phyloP scores from a whole-genome alignment of 345 rosid species.

The Eucalyptus caleyi region DNA sequence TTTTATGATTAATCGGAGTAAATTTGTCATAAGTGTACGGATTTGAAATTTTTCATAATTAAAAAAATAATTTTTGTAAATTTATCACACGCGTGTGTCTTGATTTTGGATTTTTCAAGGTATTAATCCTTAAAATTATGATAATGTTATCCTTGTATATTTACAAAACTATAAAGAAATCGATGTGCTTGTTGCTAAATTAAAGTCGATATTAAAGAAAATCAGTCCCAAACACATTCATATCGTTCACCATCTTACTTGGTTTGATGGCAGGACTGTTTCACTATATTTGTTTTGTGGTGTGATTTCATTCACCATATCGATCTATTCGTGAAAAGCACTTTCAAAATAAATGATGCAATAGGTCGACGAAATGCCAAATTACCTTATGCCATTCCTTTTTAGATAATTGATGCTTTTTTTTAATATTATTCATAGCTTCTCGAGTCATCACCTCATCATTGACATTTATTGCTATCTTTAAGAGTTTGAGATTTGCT shows the following conservation, averaged over 20 bases:
- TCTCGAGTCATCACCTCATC: no score
- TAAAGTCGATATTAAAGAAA: no score
- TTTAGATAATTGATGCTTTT: no score
- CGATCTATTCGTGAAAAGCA: rapidly evolving
- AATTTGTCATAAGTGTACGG: rapidly evolving
- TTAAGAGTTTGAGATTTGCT: not conserved
- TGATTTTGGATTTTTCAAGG: rapidly evolving
- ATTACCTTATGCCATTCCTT: not conserved
- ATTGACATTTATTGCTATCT: no score
- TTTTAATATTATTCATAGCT: no score
- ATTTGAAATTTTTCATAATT: no score
- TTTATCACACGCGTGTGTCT: rapidly evolving
- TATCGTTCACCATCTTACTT: not conserved
- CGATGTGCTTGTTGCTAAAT: not conserved
- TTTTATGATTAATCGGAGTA: rapidly evolving
- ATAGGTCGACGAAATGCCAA: rapidly evolving
- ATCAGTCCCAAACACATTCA: rapidly evolving
- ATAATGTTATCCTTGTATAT: no score
- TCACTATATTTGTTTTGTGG: not conserved
- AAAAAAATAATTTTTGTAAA: no score
- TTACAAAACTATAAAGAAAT: not conserved
- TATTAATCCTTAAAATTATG: no score
- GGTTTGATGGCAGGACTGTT: rapidly evolving
- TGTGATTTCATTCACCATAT: not conserved
- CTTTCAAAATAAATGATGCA: no score